These are phyloP conservation scores for Coemansia sp. DNA, from an alignment of 192 early-diverging fungal species.

Conservation along the genomic window DNA sequence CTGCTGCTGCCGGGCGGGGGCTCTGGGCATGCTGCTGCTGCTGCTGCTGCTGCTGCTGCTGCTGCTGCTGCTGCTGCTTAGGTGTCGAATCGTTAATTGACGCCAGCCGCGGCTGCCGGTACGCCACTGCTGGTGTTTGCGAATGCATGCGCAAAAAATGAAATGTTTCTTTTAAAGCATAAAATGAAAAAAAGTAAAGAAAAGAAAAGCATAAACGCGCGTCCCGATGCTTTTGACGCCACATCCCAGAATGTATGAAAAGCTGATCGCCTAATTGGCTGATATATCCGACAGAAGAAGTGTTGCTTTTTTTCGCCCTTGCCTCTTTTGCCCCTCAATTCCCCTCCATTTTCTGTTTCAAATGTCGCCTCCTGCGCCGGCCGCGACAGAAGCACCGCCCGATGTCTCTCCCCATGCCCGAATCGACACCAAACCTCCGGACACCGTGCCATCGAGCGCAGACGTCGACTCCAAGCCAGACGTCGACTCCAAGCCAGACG, in stretches of 20 bases:
- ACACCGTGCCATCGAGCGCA: too few species aligned
- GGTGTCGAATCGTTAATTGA: slow-evolving; percentile 18
- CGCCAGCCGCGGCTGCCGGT: slow-evolving; percentile 23
- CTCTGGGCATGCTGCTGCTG: background rate
- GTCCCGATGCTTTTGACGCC: too few species aligned
- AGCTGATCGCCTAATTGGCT: background rate
- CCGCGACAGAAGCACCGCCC: background rate
- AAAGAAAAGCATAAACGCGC: background rate
- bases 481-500: background rate
- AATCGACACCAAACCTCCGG: background rate
- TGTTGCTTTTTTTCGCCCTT: background rate
- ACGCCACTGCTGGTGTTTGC: background rate
- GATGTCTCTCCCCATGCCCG: background rate
- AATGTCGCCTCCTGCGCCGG: background rate
- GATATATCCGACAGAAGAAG: background rate
- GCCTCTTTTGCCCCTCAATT: background rate
- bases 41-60: slow-evolving; percentile 11
- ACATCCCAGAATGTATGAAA: background rate
- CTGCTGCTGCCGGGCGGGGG: background rate
- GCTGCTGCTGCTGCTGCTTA: slow-evolving; percentile 13
- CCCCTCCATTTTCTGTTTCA: background rate
- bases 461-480: background rate
- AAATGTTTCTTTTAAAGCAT: too few species aligned
- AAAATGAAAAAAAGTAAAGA: too few species aligned
- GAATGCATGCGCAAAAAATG: background rate